Evolutionary conservation across 768 basidiomycete species (phyloP).

Genomic region (Coprinellus aureogranulatus): DNA sequence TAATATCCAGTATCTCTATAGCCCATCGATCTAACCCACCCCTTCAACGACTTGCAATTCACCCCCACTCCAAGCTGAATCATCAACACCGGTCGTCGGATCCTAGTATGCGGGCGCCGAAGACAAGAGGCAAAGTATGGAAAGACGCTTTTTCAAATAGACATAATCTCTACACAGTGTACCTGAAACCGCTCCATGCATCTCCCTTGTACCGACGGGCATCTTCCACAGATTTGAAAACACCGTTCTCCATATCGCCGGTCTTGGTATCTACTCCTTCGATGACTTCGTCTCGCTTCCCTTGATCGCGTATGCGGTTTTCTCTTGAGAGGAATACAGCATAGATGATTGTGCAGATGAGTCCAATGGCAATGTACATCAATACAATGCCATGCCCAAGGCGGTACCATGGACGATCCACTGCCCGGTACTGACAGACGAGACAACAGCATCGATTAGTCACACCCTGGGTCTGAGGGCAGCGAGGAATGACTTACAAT

Average conservation of each 20-base stretch:
- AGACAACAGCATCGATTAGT: no score
- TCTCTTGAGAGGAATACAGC: slow-evolving; percentile 51
- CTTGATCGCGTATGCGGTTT: slow-evolving; percentile 60
- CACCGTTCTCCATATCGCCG: slow-evolving; percentile 52
- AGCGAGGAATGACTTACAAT: slow-evolving; percentile 42
- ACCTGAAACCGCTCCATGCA: slow-evolving; percentile 75
- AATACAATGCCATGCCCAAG: slow-evolving; percentile 69
- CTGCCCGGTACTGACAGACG: slow-evolving; percentile 69
- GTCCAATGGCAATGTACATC: slow-evolving; percentile 66
- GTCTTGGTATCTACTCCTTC: slow-evolving; percentile 43
- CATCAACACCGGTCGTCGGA: no score
- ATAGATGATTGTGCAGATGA: slow-evolving; percentile 50
- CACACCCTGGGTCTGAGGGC: not conserved
- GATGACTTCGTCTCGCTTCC: slow-evolving; percentile 68
- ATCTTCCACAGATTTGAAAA: slow-evolving; percentile 49
- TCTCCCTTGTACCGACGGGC: slow-evolving; percentile 66
- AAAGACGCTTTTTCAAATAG: not conserved
- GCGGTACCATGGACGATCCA: slow-evolving; percentile 64
- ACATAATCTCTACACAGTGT: slow-evolving; percentile 41
- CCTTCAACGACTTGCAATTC: slow-evolving; percentile 10
- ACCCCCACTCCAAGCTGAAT: slow-evolving; percentile 1
- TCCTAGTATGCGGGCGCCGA: not conserved
- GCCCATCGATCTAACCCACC: not conserved
- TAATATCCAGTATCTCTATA: slow-evolving; percentile 7
- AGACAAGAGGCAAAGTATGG: not conserved